Conservation (phyloP, 495 filamentous ascomycete species). For the Hypoxylon fuscum region DNA sequence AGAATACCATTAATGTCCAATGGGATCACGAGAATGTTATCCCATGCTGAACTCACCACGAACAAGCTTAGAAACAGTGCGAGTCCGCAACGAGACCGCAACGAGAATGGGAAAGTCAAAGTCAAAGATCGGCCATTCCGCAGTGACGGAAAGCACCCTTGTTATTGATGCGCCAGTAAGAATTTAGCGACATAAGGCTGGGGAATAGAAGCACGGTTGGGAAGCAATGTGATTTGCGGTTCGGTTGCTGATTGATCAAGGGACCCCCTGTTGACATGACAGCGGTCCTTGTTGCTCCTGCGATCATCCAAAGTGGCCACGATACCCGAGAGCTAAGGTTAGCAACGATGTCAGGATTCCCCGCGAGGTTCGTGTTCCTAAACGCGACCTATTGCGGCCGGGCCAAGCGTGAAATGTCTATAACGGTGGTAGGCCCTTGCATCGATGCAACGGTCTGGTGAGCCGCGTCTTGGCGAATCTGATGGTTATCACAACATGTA, state of each 20-base stretch:
- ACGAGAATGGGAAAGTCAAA: constrained; percentile 1
- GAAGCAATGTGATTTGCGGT: constrained; percentile 14
- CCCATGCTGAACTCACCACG: neutral
- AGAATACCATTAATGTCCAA: constrained; percentile 12
- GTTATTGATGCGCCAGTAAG: constrained; percentile 8
- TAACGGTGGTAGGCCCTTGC: constrained; percentile 1
- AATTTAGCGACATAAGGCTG: constrained; percentile 35
- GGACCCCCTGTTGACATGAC: constrained; percentile 1
- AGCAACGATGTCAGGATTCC: constrained; percentile 16
- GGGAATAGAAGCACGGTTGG: constrained; percentile 4
- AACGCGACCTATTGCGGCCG: constrained; percentile 7
- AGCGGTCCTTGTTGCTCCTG: neutral
- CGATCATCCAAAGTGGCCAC: neutral
- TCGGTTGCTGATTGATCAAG: constrained; percentile 3
- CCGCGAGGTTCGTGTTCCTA: constrained; percentile 9
- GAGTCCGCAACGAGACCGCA: neutral
- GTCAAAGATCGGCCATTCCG: constrained; percentile 27
- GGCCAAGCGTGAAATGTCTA: neutral
- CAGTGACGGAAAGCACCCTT: constrained; percentile 7
- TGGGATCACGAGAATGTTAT: constrained; percentile 1
- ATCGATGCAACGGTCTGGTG: neutral
- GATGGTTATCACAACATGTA: neutral
- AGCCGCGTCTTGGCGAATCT: constrained; percentile 1
- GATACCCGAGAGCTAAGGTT: constrained; percentile 13
- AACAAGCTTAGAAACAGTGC: constrained; percentile 24